A percentile compares a stretch with the other conserved stretches of the same genome.
phyloP scores from a whole-genome alignment of 257 asterid genomes.

The Haberlea rhodopensis region DNA sequence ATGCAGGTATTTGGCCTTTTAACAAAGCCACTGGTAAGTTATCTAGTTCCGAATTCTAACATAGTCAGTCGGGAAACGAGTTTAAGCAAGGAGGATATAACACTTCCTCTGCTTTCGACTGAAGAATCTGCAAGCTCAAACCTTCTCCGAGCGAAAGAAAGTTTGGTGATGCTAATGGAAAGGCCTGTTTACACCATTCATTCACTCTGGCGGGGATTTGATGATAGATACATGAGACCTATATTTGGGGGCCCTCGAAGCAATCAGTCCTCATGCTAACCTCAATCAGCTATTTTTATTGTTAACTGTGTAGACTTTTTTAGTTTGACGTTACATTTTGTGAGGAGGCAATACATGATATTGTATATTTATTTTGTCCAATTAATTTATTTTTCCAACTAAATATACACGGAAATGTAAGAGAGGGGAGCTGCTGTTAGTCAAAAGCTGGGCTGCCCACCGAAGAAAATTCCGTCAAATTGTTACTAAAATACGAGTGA shows the following conservation, averaged over 20 bases:
- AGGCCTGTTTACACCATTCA: slow-evolving; percentile 81
- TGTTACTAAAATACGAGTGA: too few species aligned
- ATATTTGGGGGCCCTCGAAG: slow-evolving; percentile 63
- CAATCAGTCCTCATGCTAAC: slow-evolving; percentile 18
- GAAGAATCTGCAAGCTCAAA: slow-evolving; percentile 82
- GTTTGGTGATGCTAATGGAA: slow-evolving; percentile 71
- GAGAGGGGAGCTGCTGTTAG: too few species aligned
- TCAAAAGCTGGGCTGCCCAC: too few species aligned
- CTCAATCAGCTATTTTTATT: neutral
- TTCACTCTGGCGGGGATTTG: slow-evolving; percentile 83
- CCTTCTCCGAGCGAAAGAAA: slow-evolving; percentile 58
- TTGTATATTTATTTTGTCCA: too few species aligned
- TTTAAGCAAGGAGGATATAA: slow-evolving; percentile 58
- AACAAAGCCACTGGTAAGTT: slow-evolving; percentile 67
- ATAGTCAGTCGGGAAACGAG: slow-evolving; percentile 66
- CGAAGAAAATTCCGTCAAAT: too few species aligned
- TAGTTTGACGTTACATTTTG: neutral
- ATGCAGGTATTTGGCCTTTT: slow-evolving; percentile 81
- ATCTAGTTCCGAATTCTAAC: slow-evolving; percentile 55
- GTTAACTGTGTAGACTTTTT: neutral
- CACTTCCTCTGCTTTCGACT: slow-evolving; percentile 73
- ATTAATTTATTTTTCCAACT: too few species aligned
- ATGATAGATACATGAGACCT: slow-evolving; percentile 84
- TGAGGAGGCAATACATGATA: too few species aligned
- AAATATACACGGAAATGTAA: too few species aligned